Evolutionary conservation across 148 eudicot species (phyloP), one percentile per base, ranked within the genome.

Genomic region (Persicaria tinctoria): DNA sequence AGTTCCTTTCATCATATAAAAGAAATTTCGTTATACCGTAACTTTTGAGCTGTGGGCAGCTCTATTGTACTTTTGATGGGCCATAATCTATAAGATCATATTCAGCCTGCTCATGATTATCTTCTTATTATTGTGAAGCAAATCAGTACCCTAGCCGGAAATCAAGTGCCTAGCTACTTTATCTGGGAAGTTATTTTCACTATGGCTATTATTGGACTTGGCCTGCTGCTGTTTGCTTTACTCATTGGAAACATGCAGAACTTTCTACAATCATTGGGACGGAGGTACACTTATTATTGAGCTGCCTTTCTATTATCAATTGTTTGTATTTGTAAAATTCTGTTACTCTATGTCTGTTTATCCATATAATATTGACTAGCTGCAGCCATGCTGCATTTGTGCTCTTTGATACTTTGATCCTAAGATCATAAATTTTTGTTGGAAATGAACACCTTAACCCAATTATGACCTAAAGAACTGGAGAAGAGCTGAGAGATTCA

Each of bases 211-310:
- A 79, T 88, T 76, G 94, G 94, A 71, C 79, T 88, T 50, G 97
- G 97, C 50, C 87, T 92, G 48, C 76, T 92, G 53, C 94, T 90
- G 80, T 92, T 92, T 74, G 97, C 94, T 51, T 84, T 92, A 59
- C 84, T 92, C 51, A 88, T 92, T 77, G 97, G 97, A 72, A 89
- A 90, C 74, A 92, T 92, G 91, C 97, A 92, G 81, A 92, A 90
- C 81, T 92, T 89, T 79, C 89, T 92, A 68, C 97, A 89, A 74
- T 83, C 94, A 73, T 92, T 92, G 69, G 97, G 92, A 51, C 92
- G 97, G 46, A 87, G 97, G 97, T 91, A 82, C 66, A 18, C 51
- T 38, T 72, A 73, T 55, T 73, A 44, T 55, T 32, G 38, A 77
- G 54, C 38, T 69, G 13, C 56, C 44, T 69, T 47, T 74, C 47